A percentile compares a stretch with the other conserved stretches of the same genome.
Evolutionary conservation across 768 basidiomycete genomes (phyloP).

Genomic region (Xerocomellus intermedius): DNA sequence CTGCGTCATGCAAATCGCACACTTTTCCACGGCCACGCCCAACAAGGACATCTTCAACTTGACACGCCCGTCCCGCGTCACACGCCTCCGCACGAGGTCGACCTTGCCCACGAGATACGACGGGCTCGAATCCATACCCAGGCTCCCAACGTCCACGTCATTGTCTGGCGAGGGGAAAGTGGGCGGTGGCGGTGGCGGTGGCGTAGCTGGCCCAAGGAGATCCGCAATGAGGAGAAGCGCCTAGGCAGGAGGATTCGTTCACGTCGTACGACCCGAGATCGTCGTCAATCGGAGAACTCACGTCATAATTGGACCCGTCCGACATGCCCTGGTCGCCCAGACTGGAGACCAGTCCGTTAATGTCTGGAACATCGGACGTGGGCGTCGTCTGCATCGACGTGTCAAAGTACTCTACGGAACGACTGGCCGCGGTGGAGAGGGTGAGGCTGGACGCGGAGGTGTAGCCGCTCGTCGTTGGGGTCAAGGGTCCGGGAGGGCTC

Average conservation of each 20-base stretch:
- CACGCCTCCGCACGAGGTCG: slow-evolving; percentile 57
- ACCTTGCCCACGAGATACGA: slow-evolving; percentile 42
- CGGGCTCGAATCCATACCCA: background rate
- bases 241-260: slow-evolving; percentile 36
- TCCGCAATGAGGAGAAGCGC: slow-evolving; percentile 59
- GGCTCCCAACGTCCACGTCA: background rate
- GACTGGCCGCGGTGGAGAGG: slow-evolving; percentile 22
- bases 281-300: slow-evolving; percentile 39
- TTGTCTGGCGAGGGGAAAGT: slow-evolving; percentile 2
- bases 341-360: slow-evolving; percentile 60
- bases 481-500: slow-evolving; percentile 33
- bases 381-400: slow-evolving; percentile 32
- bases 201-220: slow-evolving; percentile 55
- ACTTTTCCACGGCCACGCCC: slow-evolving; percentile 63
- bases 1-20: slow-evolving; percentile 70
- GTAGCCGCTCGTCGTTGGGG: slow-evolving; percentile 29
- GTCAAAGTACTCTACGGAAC: slow-evolving; percentile 28
- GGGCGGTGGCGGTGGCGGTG: slow-evolving; percentile 9
- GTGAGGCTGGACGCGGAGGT: slow-evolving; percentile 30
- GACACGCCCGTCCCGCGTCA: slow-evolving; percentile 60
- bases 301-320: slow-evolving; percentile 63
- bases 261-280: slow-evolving; percentile 20
- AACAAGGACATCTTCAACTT: slow-evolving; percentile 69
- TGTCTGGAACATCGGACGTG: slow-evolving; percentile 47
- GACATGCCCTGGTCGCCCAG: slow-evolving; percentile 45